These are phyloP conservation scores for Setaria viridis DNA, from an alignment of 202 grass and related monocot genomes.

Conservation along the genomic window DNA sequence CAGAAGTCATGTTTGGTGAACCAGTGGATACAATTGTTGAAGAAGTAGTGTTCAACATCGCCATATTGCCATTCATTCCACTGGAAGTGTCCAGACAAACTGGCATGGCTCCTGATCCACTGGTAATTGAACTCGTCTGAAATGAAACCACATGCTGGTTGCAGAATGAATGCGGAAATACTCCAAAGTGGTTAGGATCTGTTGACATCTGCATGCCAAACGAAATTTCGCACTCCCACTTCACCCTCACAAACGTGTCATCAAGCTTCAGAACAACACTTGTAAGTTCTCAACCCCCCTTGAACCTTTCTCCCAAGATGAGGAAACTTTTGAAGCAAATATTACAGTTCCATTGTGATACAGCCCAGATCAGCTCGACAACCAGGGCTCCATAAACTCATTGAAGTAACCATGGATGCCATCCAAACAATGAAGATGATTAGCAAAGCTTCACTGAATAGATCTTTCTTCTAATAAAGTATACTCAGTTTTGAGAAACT, in stretches of 20 bases:
- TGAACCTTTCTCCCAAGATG: slow-evolving; percentile 41
- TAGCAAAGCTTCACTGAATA: slow-evolving; percentile 31
- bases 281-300: slow-evolving; percentile 1
- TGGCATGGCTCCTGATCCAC: slow-evolving; percentile 41
- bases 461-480: slow-evolving; percentile 15
- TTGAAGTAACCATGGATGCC: slow-evolving; percentile 42
- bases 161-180: slow-evolving; percentile 72
- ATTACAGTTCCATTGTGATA: slow-evolving; percentile 35
- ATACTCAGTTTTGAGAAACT: slow-evolving; percentile 33
- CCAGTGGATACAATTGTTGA: slow-evolving; percentile 58
- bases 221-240: slow-evolving; percentile 22
- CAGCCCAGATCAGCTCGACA: slow-evolving; percentile 9
- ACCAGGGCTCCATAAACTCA: slow-evolving; percentile 49
- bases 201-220: slow-evolving; percentile 75
- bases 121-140: slow-evolving; percentile 65
- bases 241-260: slow-evolving; percentile 37
- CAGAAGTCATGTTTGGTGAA: slow-evolving; percentile 65
- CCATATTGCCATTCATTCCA: slow-evolving; percentile 48
- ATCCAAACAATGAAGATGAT: slow-evolving; percentile 43
- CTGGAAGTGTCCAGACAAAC: slow-evolving; percentile 58
- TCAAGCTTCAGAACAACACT: slow-evolving; percentile 39
- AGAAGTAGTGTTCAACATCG: slow-evolving; percentile 54
- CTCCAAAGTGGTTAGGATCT: slow-evolving; percentile 71
- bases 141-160: slow-evolving; percentile 94
- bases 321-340: slow-evolving; percentile 33